These are phyloP conservation scores for Sclerospora graminicola DNA, from an alignment of 352 stramenopile species.

Conservation along the genomic window DNA sequence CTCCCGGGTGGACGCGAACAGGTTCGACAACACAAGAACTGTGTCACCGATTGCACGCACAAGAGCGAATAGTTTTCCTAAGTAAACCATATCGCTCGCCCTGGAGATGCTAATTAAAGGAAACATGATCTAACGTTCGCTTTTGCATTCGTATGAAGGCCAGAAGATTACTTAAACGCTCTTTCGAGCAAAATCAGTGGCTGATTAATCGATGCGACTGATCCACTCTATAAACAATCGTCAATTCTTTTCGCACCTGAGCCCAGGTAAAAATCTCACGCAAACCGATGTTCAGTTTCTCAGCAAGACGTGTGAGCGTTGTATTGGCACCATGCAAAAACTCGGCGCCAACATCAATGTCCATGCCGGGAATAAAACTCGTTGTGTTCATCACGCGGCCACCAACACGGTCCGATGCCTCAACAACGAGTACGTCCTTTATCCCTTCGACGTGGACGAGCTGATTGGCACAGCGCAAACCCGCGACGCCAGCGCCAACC, in stretches of 20 bases:
- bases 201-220: slow-evolving; percentile 85
- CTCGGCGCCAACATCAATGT: slow-evolving; percentile 65
- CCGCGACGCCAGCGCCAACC: slow-evolving; percentile 55
- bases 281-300: slow-evolving; percentile 51
- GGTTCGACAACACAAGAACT: slow-evolving; percentile 73
- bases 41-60: slow-evolving; percentile 47
- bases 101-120: slow-evolving; percentile 81
- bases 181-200: slow-evolving; percentile 47
- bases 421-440: slow-evolving; percentile 61
- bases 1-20: slow-evolving; percentile 52
- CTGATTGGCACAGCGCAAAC: slow-evolving; percentile 54
- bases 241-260: slow-evolving; percentile 40
- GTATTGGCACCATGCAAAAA: slow-evolving; percentile 70
- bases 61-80: slow-evolving; percentile 9
- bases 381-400: slow-evolving; percentile 51
- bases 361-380: slow-evolving; percentile 64
- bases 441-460: slow-evolving; percentile 45
- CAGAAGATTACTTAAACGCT: slow-evolving; percentile 57
- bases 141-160: slow-evolving; percentile 87
- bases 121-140: slow-evolving; percentile 49
- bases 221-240: not conserved
- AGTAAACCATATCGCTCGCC: slow-evolving; percentile 15
- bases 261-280: slow-evolving; percentile 82
- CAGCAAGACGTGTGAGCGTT: slow-evolving; percentile 54
- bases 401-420: slow-evolving; percentile 51